phyloP scores from a whole-genome alignment of 805 yeast genomes.

The Cyberlindnera galapagoensis region DNA sequence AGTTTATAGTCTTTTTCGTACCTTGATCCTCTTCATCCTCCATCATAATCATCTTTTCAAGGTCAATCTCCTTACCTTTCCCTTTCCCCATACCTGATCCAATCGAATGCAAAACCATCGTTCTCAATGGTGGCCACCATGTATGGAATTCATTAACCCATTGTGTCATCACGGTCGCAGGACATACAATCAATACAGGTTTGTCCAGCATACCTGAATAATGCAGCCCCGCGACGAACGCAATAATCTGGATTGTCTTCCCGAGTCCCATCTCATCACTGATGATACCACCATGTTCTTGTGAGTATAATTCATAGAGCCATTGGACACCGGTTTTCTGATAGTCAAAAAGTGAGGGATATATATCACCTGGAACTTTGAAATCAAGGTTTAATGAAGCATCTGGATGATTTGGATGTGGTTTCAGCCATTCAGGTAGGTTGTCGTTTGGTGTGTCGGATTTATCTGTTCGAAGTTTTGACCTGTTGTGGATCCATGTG shows the following conservation, averaged over 20 bases:
- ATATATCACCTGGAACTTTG: constrained; percentile 84
- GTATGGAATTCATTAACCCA: constrained; percentile 96
- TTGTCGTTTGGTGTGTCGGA: constrained; percentile 2
- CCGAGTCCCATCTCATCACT: constrained; percentile 99
- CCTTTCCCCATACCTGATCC: constrained; percentile 71
- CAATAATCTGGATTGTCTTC: constrained; percentile 86
- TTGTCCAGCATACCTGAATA: constrained; percentile 67
- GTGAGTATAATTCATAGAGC: constrained; percentile 91
- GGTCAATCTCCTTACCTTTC: constrained; percentile 36
- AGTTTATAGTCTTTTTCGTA: constrained; percentile 22
- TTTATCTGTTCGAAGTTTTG: constrained; percentile 30
- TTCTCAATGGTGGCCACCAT: constrained; percentile 97
- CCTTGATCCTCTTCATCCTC: constrained; percentile 36
- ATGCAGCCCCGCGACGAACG: constrained; percentile 87
- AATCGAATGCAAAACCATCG: constrained; percentile 82
- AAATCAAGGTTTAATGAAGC: constrained; percentile 66
- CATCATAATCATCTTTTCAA: constrained; percentile 42
- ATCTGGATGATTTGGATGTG: constrained; percentile 75
- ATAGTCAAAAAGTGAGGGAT: constrained; percentile 80
- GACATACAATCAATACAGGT: constrained; percentile 86
- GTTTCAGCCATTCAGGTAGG: constrained; percentile 57
- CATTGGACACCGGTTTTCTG: constrained; percentile 97
- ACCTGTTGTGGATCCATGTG: constrained; percentile 53
- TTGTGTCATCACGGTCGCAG: constrained; percentile 92
- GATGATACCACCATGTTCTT: constrained; percentile 87